Conservation (phyloP, 441 rosid genomes). For the Melastoma candidum region DNA sequence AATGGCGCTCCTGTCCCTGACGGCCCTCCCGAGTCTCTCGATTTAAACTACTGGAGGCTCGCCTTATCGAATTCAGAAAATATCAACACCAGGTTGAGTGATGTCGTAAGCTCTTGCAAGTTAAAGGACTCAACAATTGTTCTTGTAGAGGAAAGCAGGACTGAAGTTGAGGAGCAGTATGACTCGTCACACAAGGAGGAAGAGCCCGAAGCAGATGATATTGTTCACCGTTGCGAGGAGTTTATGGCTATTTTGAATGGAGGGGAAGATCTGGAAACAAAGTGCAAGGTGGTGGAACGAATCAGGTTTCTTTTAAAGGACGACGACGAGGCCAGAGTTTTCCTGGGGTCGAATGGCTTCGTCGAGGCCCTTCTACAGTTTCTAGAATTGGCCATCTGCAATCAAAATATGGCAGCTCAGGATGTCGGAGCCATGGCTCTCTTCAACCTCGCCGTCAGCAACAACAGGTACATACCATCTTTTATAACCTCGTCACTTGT, state of each 20-base stretch:
- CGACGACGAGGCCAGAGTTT: conserved; percentile 77
- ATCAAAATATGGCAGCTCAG: not conserved
- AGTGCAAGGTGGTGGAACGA: conserved; percentile 59
- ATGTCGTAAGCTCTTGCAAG: conserved; percentile 39
- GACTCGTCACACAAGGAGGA: conserved; percentile 15
- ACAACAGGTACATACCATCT: not conserved
- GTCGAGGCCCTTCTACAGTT: conserved; percentile 1
- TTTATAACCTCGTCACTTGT: no score
- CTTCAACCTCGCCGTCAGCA: conserved; percentile 1
- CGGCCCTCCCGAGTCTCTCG: conserved; percentile 48
- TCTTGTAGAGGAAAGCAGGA: conserved; percentile 62
- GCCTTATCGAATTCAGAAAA: conserved; percentile 67
- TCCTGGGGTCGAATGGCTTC: not conserved
- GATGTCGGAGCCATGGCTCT: conserved; percentile 6
- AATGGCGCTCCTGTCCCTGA: conserved; percentile 22
- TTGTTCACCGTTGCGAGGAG: conserved; percentile 34
- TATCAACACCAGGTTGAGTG: conserved; percentile 51
- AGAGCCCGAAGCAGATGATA: conserved; percentile 28
- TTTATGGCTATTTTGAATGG: conserved; percentile 48
- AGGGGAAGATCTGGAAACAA: conserved; percentile 39
- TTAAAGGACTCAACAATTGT: conserved; percentile 51
- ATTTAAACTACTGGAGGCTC: conserved; percentile 82
- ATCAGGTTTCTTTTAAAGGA: conserved; percentile 71
- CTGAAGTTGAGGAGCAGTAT: conserved; percentile 24
- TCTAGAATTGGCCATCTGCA: not conserved